phyloP scores from a whole-genome alignment of 139 green algal genomes.

The Chlamydomonas sphaeroides region DNA sequence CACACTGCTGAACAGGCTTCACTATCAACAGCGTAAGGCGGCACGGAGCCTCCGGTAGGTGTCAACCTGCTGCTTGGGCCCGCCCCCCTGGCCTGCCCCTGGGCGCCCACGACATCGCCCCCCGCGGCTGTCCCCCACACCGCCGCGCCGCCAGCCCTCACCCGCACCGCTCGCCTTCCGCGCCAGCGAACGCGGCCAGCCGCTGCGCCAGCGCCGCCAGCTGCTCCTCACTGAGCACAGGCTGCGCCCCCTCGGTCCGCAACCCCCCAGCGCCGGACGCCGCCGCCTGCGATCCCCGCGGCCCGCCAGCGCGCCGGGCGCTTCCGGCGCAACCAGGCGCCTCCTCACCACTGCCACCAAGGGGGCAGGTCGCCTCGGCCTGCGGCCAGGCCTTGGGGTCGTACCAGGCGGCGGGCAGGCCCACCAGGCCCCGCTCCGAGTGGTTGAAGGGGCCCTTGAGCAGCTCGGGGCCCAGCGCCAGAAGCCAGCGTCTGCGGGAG shows the following conservation, averaged over 20 bases:
- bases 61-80: too few relatives aligned
- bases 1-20: too few relatives aligned
- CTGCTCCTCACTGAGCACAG: not conserved
- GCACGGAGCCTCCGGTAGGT: too few relatives aligned
- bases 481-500: constrained; percentile 57
- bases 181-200: constrained; percentile 1
- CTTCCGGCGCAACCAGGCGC: too few relatives aligned
- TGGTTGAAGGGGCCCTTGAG: constrained; percentile 72
- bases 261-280: not conserved
- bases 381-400: constrained; percentile 7
- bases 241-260: not conserved
- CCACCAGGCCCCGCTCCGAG: constrained; percentile 50
- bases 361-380: too few relatives aligned
- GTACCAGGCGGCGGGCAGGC: constrained; percentile 57
- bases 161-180: not conserved
- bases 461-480: constrained; percentile 64
- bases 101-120: too few relatives aligned
- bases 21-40: too few relatives aligned
- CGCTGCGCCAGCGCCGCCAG: constrained; percentile 16
- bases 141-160: not conserved
- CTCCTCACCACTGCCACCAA: too few relatives aligned
- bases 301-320: too few relatives aligned
- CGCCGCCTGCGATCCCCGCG: too few relatives aligned
- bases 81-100: too few relatives aligned
- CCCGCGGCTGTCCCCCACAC: too few relatives aligned